These are phyloP conservation scores for Penicillium sp. DNA, from an alignment of 2,329 filamentous ascomycete genomes.

Conservation along the genomic window DNA sequence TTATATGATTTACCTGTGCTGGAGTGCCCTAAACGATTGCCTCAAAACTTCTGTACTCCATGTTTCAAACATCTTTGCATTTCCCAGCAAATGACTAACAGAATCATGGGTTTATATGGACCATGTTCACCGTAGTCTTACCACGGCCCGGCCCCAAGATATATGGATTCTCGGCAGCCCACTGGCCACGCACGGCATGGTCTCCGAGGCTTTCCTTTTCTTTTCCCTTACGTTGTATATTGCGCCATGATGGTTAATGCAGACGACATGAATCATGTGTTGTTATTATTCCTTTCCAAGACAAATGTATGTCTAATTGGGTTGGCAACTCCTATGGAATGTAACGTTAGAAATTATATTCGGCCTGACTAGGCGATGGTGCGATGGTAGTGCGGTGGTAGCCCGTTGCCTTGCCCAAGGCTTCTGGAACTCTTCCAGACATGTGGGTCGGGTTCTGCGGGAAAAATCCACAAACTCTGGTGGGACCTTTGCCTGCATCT, in stretches of 20 bases:
- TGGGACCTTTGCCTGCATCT: neutral
- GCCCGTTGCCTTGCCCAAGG: neutral
- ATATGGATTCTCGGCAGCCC: neutral
- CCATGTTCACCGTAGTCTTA: neutral
- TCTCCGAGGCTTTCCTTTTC: neutral
- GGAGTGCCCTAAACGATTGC: neutral
- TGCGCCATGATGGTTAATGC: neutral
- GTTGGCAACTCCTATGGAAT: neutral
- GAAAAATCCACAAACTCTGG: neutral
- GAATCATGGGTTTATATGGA: neutral
- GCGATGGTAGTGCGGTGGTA: neutral
- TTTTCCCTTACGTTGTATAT: neutral
- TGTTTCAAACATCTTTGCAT: neutral
- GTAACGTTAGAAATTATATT: neutral
- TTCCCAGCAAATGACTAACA: neutral
- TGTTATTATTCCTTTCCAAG: neutral
- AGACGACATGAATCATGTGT: neutral
- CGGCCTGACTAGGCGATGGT: neutral
- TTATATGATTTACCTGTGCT: neutral
- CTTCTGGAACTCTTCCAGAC: conserved; percentile 4
- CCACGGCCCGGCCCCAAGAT: neutral
- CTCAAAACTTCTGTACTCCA: neutral
- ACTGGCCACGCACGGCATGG: neutral
- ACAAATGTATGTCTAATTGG: neutral
- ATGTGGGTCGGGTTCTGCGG: neutral